Percentiles rank a stretch among this genome's conserved stretches.
Conservation (phyloP, 2,329 filamentous ascomycete species). For the Diaporthe sp. region DNA sequence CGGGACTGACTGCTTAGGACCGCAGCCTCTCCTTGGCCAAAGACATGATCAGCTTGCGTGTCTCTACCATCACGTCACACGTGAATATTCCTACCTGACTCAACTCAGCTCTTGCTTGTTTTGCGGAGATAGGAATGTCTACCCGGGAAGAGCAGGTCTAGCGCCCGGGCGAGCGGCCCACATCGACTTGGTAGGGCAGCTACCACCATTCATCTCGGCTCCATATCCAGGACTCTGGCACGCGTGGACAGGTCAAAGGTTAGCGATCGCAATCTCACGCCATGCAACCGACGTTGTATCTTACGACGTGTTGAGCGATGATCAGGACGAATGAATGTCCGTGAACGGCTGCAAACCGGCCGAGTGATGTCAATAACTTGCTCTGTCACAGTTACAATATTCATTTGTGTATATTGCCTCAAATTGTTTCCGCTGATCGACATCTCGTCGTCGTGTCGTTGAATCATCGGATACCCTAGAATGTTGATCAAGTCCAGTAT, state of each 20-base stretch:
- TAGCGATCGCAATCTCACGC: conserved; percentile 11
- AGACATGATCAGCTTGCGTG: conserved; percentile 1
- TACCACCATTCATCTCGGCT: conserved; percentile 8
- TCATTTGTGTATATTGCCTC: background rate
- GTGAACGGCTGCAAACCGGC: background rate
- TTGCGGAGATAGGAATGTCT: conserved; percentile 6
- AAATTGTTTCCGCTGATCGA: background rate
- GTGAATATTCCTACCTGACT: background rate
- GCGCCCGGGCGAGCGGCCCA: background rate
- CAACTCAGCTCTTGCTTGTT: background rate
- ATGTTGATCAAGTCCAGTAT: background rate
- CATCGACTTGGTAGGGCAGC: background rate
- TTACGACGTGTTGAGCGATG: background rate
- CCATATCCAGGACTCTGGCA: background rate
- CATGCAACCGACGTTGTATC: background rate
- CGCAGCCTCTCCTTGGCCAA: background rate
- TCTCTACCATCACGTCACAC: background rate
- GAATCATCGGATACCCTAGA: background rate
- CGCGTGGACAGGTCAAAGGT: background rate
- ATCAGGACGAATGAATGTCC: background rate
- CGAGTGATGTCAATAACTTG: background rate
- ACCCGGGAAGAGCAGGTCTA: background rate
- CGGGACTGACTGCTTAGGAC: background rate
- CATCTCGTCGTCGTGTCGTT: background rate
- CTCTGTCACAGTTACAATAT: background rate